Evolutionary conservation across 2,329 filamentous ascomycete species (phyloP).

Genomic region (Rutstroemia sp.): DNA sequence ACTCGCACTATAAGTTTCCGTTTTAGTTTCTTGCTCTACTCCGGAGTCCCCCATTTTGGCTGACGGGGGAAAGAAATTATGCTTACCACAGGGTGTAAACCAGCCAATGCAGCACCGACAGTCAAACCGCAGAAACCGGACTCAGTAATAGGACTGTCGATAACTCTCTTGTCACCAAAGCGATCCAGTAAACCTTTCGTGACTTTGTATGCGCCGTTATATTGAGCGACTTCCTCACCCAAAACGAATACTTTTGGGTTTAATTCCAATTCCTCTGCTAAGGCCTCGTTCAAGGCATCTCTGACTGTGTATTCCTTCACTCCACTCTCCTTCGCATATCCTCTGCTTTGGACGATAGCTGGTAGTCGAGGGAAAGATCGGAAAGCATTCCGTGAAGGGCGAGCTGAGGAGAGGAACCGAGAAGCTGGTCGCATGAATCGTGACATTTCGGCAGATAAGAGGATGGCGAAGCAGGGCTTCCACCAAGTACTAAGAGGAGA

Average conservation of each 20-base stretch:
- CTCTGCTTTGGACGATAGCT: slow-evolving; percentile 27
- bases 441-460: slow-evolving; percentile 30
- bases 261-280: slow-evolving; percentile 91
- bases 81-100: slow-evolving; percentile 87
- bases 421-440: slow-evolving; percentile 58
- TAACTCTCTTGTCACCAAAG: slow-evolving; percentile 95
- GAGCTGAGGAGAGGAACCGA: slow-evolving; percentile 48
- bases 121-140: slow-evolving; percentile 91
- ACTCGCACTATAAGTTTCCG: slow-evolving; percentile 65
- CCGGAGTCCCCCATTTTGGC: neutral
- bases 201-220: slow-evolving; percentile 99
- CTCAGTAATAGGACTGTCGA: slow-evolving; percentile 98
- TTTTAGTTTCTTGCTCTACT: neutral
- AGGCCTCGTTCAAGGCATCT: slow-evolving; percentile 94
- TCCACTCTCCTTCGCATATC: slow-evolving; percentile 37
- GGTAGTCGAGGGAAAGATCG: slow-evolving; percentile 34
- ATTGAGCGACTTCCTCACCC: slow-evolving; percentile 98
- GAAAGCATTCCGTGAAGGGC: slow-evolving; percentile 42
- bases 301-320: slow-evolving; percentile 92
- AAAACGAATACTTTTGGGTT: slow-evolving; percentile 95
- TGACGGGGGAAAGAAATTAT: neutral
- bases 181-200: slow-evolving; percentile 96
- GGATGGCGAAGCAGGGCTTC: neutral
- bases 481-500: slow-evolving; percentile 3
- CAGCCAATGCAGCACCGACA: slow-evolving; percentile 88